These are phyloP conservation scores for Dictyostelium capitatum DNA, from an alignment of 78 protist genomes.

Conservation along the genomic window DNA sequence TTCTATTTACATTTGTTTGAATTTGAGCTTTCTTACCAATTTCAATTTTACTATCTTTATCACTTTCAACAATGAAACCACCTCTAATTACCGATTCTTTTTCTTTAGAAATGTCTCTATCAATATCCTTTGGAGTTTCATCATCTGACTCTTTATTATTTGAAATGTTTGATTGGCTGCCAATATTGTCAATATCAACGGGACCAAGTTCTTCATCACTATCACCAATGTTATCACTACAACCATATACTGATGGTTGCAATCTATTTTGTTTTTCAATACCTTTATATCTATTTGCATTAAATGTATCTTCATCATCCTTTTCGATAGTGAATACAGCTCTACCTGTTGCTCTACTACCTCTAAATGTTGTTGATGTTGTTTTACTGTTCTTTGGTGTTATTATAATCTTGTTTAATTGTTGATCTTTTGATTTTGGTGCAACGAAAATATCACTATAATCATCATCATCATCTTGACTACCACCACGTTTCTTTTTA, in stretches of 20 bases:
- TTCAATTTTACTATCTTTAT: neutral
- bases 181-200: neutral
- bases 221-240: neutral
- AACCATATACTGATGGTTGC: neutral
- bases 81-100: neutral
- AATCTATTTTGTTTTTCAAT: neutral
- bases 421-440: conserved; percentile 25
- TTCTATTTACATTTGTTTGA: no score
- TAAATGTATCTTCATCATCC: neutral
- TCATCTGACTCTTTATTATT: neutral
- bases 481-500: neutral
- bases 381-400: neutral
- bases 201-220: neutral
- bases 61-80: neutral
- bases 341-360: neutral
- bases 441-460: conserved; percentile 5
- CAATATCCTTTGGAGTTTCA: neutral
- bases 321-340: neutral
- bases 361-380: neutral
- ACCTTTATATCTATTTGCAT: neutral
- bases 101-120: neutral
- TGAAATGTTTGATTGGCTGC: no score
- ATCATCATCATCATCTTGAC: neutral
- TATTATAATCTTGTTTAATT: neutral
- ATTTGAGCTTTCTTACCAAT: neutral